A percentile compares a stretch with the other conserved stretches of the same genome.
These are phyloP conservation scores for Aspergillus sp. DNA, from an alignment of 2,329 filamentous ascomycete species.

Conservation along the genomic window DNA sequence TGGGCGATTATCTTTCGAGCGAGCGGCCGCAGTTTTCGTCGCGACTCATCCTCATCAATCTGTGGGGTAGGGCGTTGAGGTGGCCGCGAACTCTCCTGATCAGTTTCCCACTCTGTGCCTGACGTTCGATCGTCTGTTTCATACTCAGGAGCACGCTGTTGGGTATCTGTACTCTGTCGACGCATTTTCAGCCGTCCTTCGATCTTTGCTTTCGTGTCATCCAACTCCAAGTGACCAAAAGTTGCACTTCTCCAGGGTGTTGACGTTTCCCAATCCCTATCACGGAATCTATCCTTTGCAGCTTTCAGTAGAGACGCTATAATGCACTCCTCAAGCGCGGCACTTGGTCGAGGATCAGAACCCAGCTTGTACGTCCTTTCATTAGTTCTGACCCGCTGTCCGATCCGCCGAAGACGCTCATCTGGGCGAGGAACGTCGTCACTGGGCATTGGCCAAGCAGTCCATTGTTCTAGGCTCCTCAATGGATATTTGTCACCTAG, in stretches of 20 bases:
- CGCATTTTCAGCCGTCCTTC: background rate
- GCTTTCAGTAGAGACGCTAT: slow-evolving; percentile 67
- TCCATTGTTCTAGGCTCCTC: slow-evolving; percentile 67
- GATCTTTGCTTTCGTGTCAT: background rate
- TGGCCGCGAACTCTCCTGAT: slow-evolving; percentile 18
- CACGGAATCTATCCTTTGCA: slow-evolving; percentile 68
- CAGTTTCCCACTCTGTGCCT: slow-evolving; percentile 25
- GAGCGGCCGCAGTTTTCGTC: slow-evolving; percentile 67
- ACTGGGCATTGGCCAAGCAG: slow-evolving; percentile 78
- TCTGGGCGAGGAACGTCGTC: slow-evolving; percentile 63
- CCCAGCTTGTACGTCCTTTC: slow-evolving; percentile 56
- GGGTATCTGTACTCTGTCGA: background rate
- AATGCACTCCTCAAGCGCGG: slow-evolving; percentile 71
- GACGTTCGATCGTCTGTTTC: slow-evolving; percentile 20
- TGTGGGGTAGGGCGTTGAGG: slow-evolving; percentile 58
- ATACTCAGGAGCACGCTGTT: background rate
- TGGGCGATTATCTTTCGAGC: slow-evolving; percentile 71
- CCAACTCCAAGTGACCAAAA: background rate
- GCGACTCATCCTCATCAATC: slow-evolving; percentile 72
- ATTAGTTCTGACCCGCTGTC: slow-evolving; percentile 56
- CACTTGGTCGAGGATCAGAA: slow-evolving; percentile 57
- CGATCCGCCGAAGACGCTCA: slow-evolving; percentile 55
- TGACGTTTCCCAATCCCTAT: slow-evolving; percentile 41
- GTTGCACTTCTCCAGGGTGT: background rate
- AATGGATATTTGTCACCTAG: slow-evolving; percentile 34